Conservation (phyloP, 1,284 basidiomycete genomes). For the Neonothopanus nambi region DNA sequence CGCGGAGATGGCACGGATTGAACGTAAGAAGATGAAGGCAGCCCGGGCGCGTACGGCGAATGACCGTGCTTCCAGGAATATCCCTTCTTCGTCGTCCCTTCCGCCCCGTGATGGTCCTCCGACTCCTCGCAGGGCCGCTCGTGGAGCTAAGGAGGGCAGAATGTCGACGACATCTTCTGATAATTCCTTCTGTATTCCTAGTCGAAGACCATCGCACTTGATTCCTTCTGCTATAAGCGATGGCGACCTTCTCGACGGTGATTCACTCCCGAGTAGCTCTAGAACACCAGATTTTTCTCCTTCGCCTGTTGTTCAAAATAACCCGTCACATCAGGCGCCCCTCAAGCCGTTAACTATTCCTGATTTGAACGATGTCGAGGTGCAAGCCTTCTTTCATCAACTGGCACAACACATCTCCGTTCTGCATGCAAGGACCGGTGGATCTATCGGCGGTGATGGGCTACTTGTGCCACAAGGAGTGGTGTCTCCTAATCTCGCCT, state of each 20-base stretch:
- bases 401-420: constrained; percentile 79
- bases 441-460: too few species aligned
- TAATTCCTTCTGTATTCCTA: constrained; percentile 18
- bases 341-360: constrained; percentile 29
- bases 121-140: constrained; percentile 54
- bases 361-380: constrained; percentile 64
- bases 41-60: constrained; percentile 21
- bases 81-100: constrained; percentile 36
- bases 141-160: constrained; percentile 17
- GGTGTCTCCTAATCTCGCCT: constrained; percentile 18
- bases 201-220: constrained; percentile 15
- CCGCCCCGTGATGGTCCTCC: constrained; percentile 60
- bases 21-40: constrained; percentile 14
- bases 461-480: background rate
- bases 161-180: constrained; percentile 20
- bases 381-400: constrained; percentile 80
- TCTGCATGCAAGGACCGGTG: constrained; percentile 50
- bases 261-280: too few species aligned
- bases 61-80: background rate
- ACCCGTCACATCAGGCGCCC: background rate
- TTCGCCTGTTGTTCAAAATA: background rate
- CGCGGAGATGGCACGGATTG: constrained; percentile 35
- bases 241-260: background rate
- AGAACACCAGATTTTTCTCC: too few species aligned
- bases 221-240: constrained; percentile 28